These are phyloP conservation scores for Corrigiola litoralis DNA, from an alignment of 179 eudicot species.

Conservation along the genomic window DNA sequence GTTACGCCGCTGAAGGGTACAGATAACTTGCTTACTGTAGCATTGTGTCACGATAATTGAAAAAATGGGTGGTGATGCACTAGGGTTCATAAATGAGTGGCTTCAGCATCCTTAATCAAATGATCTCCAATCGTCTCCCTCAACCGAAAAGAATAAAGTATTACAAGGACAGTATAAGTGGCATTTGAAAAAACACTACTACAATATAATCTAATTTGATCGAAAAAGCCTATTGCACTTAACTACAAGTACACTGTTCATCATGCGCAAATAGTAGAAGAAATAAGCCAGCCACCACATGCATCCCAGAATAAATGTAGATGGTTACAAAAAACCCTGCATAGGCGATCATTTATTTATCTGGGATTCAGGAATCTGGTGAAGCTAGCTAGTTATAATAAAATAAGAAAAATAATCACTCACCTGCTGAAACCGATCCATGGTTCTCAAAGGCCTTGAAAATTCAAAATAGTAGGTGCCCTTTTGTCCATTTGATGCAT, in stretches of 20 bases:
- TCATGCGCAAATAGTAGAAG: not conserved
- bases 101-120: not conserved
- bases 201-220: not conserved
- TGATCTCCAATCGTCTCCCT: not conserved
- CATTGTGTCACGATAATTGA: no score
- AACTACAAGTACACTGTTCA: not conserved
- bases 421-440: constrained; percentile 95
- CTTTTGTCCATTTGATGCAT: constrained; percentile 51
- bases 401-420: not conserved
- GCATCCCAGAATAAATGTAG: not conserved
- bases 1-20: no score
- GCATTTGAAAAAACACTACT: not conserved
- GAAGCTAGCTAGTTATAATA: not conserved
- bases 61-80: not conserved
- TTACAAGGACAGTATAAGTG: not conserved
- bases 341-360: not conserved
- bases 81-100: not conserved
- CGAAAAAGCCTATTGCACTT: not conserved
- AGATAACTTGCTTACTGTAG: no score
- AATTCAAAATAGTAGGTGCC: constrained; percentile 89
- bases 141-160: not conserved
- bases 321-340: not conserved
- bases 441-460: constrained; percentile 82
- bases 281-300: not conserved
- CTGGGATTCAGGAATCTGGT: not conserved